Base-by-base conservation (phyloP, 179 eudicot genomes). In the Nepenthes alata region DNA sequence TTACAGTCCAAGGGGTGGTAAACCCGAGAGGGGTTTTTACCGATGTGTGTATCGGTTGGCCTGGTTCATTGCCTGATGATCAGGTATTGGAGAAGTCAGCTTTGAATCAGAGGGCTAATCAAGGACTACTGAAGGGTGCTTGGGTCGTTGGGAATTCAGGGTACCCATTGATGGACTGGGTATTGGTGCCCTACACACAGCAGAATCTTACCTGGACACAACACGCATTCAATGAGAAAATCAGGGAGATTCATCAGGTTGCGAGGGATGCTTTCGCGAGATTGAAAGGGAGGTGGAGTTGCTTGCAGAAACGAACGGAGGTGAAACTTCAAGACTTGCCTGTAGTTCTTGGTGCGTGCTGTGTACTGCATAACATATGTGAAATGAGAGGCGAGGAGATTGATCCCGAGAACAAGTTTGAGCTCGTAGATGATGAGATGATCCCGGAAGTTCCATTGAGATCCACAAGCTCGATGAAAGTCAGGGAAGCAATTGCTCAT, bases 61-160 rank as follows among this genome's bases (percentile, higher is more conserved):
- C 85, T 3, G 85, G 85, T n/a, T 81, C 85, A 15, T 72, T 78
- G 85, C 67, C 81, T 1, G 80, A 81, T 63, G 85, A 81, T 47
- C 68, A 77, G 54, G 79, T 80, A 41, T 49, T 80, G 25, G 85
- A 77, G 65, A 80, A 80, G 45, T 80, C 85, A 11, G 80, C 77
- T 58, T 65, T 80, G 57, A 67, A 59, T 53, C 75, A 77, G 35
- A 72, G 85, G 37, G 79, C 75, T 15, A 70, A 53, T 16, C 73
- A 75, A 51, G 82, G 85, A 15, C 73, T 63, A 11, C 59, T 80
- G 63, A 77, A 75, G 58, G 75, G 78, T 66, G 67, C 73, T 47
- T 75, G 80, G 80, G 49, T 80, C 55, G 85, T 77, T 55, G 85
- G 85, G 13, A 63, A 67, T 58, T 62, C 79, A 3, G 66, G 77